Percentiles rank a stretch among this genome's conserved stretches.
phyloP scores from a whole-genome alignment of 2,329 filamentous ascomycete species.

The Hymenoscyphus fraxineus region DNA sequence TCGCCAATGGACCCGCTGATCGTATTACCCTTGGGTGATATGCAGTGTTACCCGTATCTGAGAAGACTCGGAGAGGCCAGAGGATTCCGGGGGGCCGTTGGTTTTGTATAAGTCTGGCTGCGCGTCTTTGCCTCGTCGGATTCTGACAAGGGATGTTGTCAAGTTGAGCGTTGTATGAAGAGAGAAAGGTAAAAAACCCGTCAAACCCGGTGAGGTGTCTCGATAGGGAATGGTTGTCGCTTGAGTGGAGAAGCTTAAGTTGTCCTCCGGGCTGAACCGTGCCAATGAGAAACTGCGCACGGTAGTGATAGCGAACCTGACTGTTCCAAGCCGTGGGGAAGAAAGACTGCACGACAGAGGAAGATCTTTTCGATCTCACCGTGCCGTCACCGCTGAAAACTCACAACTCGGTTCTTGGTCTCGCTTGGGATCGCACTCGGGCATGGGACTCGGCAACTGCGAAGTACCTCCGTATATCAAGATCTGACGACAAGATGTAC shows the following conservation, averaged over 20 bases:
- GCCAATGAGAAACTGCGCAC: background rate
- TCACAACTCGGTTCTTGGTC: conserved; percentile 1
- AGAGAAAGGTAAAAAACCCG: background rate
- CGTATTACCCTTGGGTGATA: background rate
- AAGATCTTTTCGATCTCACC: background rate
- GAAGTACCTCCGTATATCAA: background rate
- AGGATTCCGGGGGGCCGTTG: background rate
- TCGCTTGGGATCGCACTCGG: background rate
- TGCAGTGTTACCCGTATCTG: background rate
- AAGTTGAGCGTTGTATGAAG: background rate
- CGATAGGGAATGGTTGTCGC: background rate
- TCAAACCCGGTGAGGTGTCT: background rate
- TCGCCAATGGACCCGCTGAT: background rate
- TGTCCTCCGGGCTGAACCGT: conserved; percentile 1
- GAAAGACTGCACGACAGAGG: background rate
- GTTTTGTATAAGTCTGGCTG: background rate
- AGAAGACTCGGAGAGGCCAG: background rate
- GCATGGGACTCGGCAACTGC: background rate
- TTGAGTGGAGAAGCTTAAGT: background rate
- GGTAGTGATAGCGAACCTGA: background rate
- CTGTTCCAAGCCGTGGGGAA: background rate
- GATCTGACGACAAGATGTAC: background rate
- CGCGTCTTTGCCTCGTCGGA: background rate
- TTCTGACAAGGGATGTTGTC: background rate
- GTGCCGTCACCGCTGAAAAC: background rate